These are phyloP conservation scores for Aspergillus awamori DNA, from an alignment of 2,329 filamentous ascomycete species.

Conservation along the genomic window DNA sequence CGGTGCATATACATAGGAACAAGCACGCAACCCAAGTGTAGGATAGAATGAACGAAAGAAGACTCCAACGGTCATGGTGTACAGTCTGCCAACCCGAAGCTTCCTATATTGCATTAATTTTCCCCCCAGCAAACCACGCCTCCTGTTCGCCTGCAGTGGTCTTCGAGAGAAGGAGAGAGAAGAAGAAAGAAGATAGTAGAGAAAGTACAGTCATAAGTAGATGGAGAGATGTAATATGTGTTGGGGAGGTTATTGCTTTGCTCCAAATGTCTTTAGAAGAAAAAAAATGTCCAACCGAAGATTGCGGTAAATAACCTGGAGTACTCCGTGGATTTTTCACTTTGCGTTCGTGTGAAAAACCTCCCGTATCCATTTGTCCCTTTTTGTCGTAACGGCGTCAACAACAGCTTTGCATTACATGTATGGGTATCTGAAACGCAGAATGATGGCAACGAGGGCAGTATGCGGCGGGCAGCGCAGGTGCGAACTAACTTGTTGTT, in stretches of 20 bases:
- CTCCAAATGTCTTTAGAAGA: not conserved
- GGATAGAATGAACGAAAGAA: not conserved
- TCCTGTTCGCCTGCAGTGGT: slow-evolving; percentile 15
- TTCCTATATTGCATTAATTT: not conserved
- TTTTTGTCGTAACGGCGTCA: slow-evolving; percentile 10
- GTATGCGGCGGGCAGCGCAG: not conserved
- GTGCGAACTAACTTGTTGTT: not conserved
- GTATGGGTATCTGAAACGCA: slow-evolving; percentile 12
- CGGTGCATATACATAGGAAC: not conserved
- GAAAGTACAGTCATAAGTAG: slow-evolving; percentile 4
- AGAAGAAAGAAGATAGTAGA: slow-evolving; percentile 10
- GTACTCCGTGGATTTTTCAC: not conserved
- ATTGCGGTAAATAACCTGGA: slow-evolving; percentile 2
- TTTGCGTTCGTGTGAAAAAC: not conserved
- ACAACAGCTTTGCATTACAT: slow-evolving; percentile 6
- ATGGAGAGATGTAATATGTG: slow-evolving; percentile 1
- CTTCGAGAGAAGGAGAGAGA: not conserved
- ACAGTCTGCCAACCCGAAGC: slow-evolving; percentile 7
- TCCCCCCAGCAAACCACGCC: slow-evolving; percentile 4
- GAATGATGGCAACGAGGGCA: slow-evolving; percentile 6
- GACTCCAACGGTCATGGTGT: slow-evolving; percentile 8
- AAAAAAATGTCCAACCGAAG: not conserved
- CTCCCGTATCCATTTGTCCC: slow-evolving; percentile 3
- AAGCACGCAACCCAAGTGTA: not conserved
- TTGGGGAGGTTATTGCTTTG: not conserved